Conservation (phyloP, 257 asterid species). For the Nemophila menziesii region DNA sequence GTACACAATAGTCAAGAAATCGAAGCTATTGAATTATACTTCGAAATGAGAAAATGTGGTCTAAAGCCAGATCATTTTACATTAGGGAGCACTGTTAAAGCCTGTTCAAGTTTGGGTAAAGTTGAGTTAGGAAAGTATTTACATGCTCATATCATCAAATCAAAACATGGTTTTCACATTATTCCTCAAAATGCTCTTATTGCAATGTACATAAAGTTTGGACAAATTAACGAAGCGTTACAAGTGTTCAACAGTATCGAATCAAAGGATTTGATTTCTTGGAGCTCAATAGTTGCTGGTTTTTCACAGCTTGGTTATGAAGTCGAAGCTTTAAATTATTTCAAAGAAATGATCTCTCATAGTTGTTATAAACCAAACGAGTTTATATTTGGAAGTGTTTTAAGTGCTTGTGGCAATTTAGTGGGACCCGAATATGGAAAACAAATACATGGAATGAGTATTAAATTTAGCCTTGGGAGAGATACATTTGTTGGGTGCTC, state of each 20-base stretch:
- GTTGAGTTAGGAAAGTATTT: slow-evolving; percentile 40
- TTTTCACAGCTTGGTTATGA: slow-evolving; percentile 61
- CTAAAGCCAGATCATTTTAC: slow-evolving; percentile 52
- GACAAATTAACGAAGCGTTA: slow-evolving; percentile 29
- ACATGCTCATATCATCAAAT: slow-evolving; percentile 50
- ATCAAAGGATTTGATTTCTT: slow-evolving; percentile 53
- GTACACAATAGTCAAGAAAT: slow-evolving; percentile 36
- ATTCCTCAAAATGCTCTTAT: slow-evolving; percentile 66
- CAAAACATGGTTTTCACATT: slow-evolving; percentile 40
- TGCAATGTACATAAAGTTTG: slow-evolving; percentile 52
- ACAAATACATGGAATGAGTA: slow-evolving; percentile 51
- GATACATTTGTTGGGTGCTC: slow-evolving; percentile 56
- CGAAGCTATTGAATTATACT: slow-evolving; percentile 44
- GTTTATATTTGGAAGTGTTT: slow-evolving; percentile 51
- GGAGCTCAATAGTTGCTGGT: slow-evolving; percentile 80
- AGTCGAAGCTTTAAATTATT: slow-evolving; percentile 38
- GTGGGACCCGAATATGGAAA: slow-evolving; percentile 39
- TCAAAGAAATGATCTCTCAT: slow-evolving; percentile 44
- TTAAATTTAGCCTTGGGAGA: slow-evolving; percentile 40
- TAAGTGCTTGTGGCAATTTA: slow-evolving; percentile 53
- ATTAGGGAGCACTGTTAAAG: slow-evolving; percentile 54
- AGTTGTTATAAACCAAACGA: slow-evolving; percentile 43
- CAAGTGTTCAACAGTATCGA: slow-evolving; percentile 32
- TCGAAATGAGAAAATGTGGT: slow-evolving; percentile 40
- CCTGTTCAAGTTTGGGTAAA: slow-evolving; percentile 32